Evolutionary conservation across 1,284 basidiomycete species (phyloP).

Genomic region (Malassezia nana): DNA sequence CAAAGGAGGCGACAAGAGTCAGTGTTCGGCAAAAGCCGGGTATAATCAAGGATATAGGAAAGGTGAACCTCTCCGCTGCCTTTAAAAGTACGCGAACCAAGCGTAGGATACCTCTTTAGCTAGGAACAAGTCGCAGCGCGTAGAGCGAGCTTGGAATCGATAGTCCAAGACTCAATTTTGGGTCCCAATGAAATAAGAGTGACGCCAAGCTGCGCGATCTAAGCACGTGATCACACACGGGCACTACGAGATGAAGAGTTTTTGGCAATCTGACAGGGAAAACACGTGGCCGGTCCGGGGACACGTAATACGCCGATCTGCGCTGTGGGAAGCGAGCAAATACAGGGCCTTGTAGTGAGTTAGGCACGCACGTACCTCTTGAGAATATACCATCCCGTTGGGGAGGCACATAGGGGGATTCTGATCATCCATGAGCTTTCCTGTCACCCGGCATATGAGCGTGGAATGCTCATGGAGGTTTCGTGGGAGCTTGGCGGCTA

Average conservation of each 20-base stretch:
- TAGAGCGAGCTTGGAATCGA: background rate
- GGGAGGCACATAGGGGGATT: conserved; percentile 86
- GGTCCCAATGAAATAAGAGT: no score
- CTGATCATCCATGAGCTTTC: conserved; percentile 85
- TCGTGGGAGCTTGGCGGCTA: conserved; percentile 74
- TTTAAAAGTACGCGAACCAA: background rate
- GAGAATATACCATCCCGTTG: conserved; percentile 82
- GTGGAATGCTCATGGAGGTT: conserved; percentile 91
- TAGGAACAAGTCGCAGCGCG: background rate
- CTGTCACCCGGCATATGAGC: conserved; percentile 79
- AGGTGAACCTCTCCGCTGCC: background rate
- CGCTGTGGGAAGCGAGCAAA: conserved; percentile 68
- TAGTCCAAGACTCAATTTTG: background rate
- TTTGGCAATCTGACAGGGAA: conserved; percentile 61
- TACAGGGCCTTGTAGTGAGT: conserved; percentile 58
- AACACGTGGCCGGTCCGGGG: conserved; percentile 64
- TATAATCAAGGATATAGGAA: background rate
- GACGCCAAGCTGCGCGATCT: background rate
- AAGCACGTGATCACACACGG: background rate
- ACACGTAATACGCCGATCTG: conserved; percentile 60
- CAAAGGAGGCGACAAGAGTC: background rate
- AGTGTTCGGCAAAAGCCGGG: background rate
- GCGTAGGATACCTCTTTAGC: background rate
- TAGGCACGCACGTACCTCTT: conserved; percentile 58
- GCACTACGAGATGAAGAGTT: conserved; percentile 50